Conservation (phyloP, 2,329 filamentous ascomycete species). For the Cladophialophora yegresii region DNA sequence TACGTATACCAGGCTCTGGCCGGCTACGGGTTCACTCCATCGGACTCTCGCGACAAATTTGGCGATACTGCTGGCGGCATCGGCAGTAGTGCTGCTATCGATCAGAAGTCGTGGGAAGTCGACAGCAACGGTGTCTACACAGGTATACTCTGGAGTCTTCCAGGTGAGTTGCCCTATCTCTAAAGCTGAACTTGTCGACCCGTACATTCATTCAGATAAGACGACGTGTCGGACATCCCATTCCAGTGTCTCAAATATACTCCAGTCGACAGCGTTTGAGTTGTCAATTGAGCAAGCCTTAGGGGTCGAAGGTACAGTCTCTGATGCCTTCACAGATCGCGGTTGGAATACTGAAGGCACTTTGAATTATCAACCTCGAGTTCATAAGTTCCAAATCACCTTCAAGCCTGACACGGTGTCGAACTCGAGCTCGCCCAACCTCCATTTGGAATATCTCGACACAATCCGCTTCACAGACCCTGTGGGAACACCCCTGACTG, state of each 20-base stretch:
- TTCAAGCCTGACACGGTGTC: constrained; percentile 49
- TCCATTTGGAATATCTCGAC: constrained; percentile 64
- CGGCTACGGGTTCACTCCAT: constrained; percentile 64
- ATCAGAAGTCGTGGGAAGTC: constrained; percentile 61
- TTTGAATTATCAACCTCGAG: constrained; percentile 65
- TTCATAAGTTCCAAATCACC: constrained; percentile 67
- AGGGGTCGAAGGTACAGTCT: neutral
- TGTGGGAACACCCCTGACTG: constrained; percentile 62
- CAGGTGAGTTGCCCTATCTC: constrained; percentile 39
- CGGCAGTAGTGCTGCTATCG: constrained; percentile 66
- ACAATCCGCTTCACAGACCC: constrained; percentile 67
- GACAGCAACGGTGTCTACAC: constrained; percentile 54
- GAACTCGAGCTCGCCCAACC: constrained; percentile 61
- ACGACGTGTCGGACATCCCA: neutral
- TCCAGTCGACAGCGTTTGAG: neutral
- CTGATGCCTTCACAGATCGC: constrained; percentile 51
- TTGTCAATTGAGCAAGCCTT: neutral
- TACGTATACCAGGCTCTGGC: constrained; percentile 69
- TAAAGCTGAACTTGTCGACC: neutral
- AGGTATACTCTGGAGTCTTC: constrained; percentile 64
- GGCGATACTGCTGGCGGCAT: constrained; percentile 70
- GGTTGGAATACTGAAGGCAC: constrained; percentile 75
- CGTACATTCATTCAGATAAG: neutral
- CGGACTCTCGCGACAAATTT: constrained; percentile 63
- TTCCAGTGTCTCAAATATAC: neutral